These are phyloP conservation scores for Tolypocladium ophioglossoides DNA, from an alignment of 2,329 filamentous ascomycete genomes.

Conservation along the genomic window DNA sequence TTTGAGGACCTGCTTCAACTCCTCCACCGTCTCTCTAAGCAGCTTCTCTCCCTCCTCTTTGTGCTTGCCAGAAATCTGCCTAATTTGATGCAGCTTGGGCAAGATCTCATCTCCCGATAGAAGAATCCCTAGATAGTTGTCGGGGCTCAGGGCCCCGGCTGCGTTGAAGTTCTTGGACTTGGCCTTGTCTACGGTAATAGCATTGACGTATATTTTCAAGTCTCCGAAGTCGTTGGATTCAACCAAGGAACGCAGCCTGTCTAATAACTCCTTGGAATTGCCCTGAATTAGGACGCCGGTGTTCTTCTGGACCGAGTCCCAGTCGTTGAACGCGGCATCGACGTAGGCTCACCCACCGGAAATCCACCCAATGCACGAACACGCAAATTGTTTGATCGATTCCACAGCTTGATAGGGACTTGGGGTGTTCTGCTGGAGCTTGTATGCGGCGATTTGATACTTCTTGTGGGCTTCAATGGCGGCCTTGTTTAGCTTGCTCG, in stretches of 20 bases:
- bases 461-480: conserved; percentile 47
- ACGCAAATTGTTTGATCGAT: conserved; percentile 54
- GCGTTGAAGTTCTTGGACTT: conserved; percentile 33
- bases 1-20: conserved; percentile 54
- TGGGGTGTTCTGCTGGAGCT: conserved; percentile 51
- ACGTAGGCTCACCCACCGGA: conserved; percentile 61
- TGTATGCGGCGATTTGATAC: conserved; percentile 47
- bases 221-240: conserved; percentile 48
- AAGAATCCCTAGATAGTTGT: conserved; percentile 55
- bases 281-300: conserved; percentile 56
- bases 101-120: conserved; percentile 55
- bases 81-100: conserved; percentile 53
- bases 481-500: conserved; percentile 33
- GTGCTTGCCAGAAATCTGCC: conserved; percentile 56
- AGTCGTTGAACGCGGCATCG: conserved; percentile 58
- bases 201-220: conserved; percentile 23
- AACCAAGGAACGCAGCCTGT: conserved; percentile 49
- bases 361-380: conserved; percentile 60
- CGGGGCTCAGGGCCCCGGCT: conserved; percentile 32
- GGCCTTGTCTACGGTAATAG: conserved; percentile 16
- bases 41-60: conserved; percentile 60
- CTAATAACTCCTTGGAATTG: conserved; percentile 52
- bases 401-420: conserved; percentile 55
- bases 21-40: conserved; percentile 56
- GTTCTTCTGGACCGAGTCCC: conserved; percentile 63